Conservation (phyloP, 2,329 filamentous ascomycete genomes). For the Ophiostoma sp. region DNA sequence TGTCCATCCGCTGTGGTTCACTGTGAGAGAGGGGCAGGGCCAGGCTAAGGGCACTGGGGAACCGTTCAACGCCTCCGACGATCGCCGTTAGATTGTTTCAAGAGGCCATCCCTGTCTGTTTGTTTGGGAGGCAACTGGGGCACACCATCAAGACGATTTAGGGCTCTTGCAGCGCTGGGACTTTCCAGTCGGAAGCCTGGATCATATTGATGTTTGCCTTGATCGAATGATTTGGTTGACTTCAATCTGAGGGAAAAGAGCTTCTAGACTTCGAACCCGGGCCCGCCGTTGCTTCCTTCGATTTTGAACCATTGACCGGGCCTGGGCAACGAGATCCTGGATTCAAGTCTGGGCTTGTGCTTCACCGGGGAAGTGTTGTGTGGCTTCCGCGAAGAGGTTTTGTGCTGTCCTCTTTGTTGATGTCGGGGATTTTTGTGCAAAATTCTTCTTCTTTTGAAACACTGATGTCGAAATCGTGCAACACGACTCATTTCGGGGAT, state of each 20-base stretch:
- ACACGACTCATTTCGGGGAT: slow-evolving; percentile 14
- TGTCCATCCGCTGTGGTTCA: not conserved
- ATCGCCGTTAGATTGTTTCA: slow-evolving; percentile 13
- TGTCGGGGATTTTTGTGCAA: not conserved
- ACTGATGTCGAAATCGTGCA: slow-evolving; percentile 10
- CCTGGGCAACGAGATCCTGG: not conserved
- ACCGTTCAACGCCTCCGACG: not conserved
- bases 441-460: not conserved
- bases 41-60: not conserved
- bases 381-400: not conserved
- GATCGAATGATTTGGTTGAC: not conserved
- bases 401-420: not conserved
- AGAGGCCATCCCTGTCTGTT: not conserved
- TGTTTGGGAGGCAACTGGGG: not conserved
- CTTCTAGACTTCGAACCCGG: not conserved
- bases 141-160: not conserved
- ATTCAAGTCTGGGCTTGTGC: not conserved
- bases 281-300: not conserved
- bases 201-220: not conserved
- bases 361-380: not conserved
- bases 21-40: not conserved
- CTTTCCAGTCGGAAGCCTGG: not conserved
- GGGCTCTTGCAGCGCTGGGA: not conserved
- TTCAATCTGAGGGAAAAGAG: not conserved
- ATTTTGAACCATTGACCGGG: not conserved